Evolutionary conservation across 768 basidiomycete species (phyloP), one percentile per base, ranked within the genome.

Genomic region (Dioszegia hungarica): DNA sequence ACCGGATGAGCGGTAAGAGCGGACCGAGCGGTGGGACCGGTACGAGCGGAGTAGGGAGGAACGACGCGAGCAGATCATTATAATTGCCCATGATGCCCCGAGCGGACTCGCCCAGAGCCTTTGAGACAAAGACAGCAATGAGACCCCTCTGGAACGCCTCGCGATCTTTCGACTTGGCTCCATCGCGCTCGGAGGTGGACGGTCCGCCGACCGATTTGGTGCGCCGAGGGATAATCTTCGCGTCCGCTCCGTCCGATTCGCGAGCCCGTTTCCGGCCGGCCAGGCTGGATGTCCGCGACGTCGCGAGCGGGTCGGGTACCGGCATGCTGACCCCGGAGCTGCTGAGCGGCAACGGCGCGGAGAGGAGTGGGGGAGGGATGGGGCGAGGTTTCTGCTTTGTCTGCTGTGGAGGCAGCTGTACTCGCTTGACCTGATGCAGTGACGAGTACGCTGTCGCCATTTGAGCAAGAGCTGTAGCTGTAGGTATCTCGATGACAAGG

Each of bases 11-110:
- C 67, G 48, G 80, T 67, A 33, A 81, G 73, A 68, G 63, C 29
- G 72, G 60, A 22, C 31, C 77, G 59, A 29, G 75, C 19, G 80
- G 79, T 2, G 80, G 80, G 63, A 83, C 45, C 0, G 75, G 68
- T 2, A 39, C 50, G 84, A 75, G 64, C 22, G 59, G 69, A 34
- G 61, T 66, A 2, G 72, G 76, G 44, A 65, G 60, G 64, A 99
- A 97, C 63, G 93, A 90, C 53, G 85, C 81, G 5, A 97, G 85
- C 29, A 99, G 85, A 61, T 93, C 88, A 61, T 95, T 86, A 74
- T 90, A 98, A 17, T 86, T 81, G 45, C 86, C 84, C 56, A 80
- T 80, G 56, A 81, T 79, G 39, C 90, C 88, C 88, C 94, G 71
- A 19, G 53, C 31, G 28, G 58, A 59, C 38, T 75, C 74, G 47